Evolutionary conservation across 176 grass and related monocot species (phyloP).

Genomic region (Microstegium vimineum): DNA sequence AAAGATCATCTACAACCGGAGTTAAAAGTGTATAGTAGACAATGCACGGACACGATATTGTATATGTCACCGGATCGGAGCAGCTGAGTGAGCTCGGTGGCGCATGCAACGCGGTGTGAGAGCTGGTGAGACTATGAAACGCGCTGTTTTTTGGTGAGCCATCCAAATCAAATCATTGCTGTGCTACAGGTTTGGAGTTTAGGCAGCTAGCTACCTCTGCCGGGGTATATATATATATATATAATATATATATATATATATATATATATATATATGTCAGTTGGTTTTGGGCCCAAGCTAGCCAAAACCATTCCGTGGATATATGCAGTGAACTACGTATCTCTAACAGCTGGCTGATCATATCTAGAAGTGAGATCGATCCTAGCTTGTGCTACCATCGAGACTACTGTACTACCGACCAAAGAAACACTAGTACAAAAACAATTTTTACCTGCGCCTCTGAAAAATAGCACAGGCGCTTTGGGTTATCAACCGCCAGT

Average conservation of each 20-base stretch:
- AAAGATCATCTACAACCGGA: too few species aligned
- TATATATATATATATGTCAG: conserved; percentile 8
- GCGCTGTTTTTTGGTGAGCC: conserved; percentile 20
- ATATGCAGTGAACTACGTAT: conserved; percentile 3
- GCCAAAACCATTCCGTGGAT: conserved; percentile 1
- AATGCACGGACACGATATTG: not conserved
- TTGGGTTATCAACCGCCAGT: too few species aligned
- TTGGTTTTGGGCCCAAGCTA: conserved; percentile 6
- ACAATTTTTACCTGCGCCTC: too few species aligned
- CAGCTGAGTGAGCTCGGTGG: not conserved
- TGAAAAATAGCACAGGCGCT: too few species aligned
- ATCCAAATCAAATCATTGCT: conserved; percentile 18
- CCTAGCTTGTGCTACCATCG: not conserved
- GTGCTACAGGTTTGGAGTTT: conserved; percentile 29
- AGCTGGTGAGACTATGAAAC: conserved; percentile 3
- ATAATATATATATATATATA: too few species aligned
- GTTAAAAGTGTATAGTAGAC: too few species aligned
- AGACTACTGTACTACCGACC: not conserved
- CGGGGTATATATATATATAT: too few species aligned
- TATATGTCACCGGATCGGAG: not conserved
- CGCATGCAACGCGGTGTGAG: too few species aligned
- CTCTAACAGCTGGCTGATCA: not conserved
- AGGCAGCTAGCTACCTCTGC: too few species aligned
- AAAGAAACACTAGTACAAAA: too few species aligned
- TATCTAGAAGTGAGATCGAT: conserved; percentile 21